phyloP scores from a whole-genome alignment of 2,329 filamentous ascomycete species.

The Aspergillus sp. region DNA sequence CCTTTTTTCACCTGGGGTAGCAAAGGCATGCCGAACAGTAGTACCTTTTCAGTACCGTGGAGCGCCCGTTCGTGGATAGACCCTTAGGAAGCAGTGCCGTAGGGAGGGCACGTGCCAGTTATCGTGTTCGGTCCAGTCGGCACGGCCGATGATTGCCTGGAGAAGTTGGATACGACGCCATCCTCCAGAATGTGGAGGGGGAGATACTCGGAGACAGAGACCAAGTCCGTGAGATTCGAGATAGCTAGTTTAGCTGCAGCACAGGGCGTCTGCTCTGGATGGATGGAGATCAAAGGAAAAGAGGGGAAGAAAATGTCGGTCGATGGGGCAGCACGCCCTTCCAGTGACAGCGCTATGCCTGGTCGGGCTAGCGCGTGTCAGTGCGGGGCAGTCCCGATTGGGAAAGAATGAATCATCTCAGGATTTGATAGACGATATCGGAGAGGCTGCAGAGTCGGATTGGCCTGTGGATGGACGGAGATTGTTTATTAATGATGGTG shows the following conservation, averaged over 20 bases:
- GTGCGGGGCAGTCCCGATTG: background rate
- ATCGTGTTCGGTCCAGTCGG: slow-evolving; percentile 2
- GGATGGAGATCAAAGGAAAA: background rate
- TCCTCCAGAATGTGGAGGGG: too few species aligned
- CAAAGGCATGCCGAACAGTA: slow-evolving; percentile 15
- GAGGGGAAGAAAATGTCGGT: background rate
- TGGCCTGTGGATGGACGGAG: too few species aligned
- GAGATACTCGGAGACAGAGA: too few species aligned
- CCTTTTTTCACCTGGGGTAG: slow-evolving; percentile 11
- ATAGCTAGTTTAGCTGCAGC: too few species aligned
- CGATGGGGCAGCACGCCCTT: slow-evolving; percentile 20
- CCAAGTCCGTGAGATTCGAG: too few species aligned
- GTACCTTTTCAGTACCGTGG: slow-evolving; percentile 16
- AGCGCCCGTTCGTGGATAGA: slow-evolving; percentile 8
- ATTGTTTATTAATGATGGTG: too few species aligned
- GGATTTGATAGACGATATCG: background rate
- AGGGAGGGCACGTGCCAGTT: background rate
- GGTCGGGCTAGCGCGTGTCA: slow-evolving; percentile 6
- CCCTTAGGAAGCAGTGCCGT: slow-evolving; percentile 8
- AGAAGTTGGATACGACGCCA: too few species aligned
- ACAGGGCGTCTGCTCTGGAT: background rate
- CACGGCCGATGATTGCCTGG: background rate
- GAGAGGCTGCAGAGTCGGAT: background rate
- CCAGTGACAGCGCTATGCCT: slow-evolving; percentile 25
- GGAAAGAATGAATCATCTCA: background rate